Evolutionary conservation across 192 early-diverging fungal species (phyloP).

Genomic region (Linnemannia elongata): DNA sequence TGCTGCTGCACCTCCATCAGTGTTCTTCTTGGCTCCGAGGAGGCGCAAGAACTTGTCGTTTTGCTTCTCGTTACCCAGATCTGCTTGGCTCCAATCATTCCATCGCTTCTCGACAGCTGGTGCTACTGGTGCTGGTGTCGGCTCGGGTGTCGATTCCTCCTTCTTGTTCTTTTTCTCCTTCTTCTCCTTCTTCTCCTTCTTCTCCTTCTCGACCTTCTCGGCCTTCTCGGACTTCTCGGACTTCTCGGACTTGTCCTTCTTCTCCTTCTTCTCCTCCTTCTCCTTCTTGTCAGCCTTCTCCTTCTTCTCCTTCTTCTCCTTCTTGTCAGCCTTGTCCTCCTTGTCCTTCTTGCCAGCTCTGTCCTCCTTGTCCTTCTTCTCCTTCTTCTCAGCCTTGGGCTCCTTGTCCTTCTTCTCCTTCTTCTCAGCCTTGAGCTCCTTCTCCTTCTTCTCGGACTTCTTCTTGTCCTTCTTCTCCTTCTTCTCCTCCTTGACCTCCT

Average conservation of each 20-base stretch:
- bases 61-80: constrained; percentile 66
- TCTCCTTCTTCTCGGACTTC: constrained; percentile 41
- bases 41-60: constrained; percentile 76
- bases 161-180: constrained; percentile 29
- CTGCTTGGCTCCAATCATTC: constrained; percentile 76
- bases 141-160: constrained; percentile 19
- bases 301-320: constrained; percentile 25
- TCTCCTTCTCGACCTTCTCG: constrained; percentile 27
- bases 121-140: constrained; percentile 6
- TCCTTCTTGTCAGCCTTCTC: constrained; percentile 41
- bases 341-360: constrained; percentile 12
- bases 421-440: constrained; percentile 15
- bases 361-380: not conserved
- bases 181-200: constrained; percentile 25
- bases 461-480: constrained; percentile 41
- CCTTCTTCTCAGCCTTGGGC: not conserved
- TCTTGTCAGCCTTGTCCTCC: constrained; percentile 29
- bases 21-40: constrained; percentile 67
- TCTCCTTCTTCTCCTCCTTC: constrained; percentile 39
- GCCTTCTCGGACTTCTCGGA: constrained; percentile 32
- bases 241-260: constrained; percentile 51
- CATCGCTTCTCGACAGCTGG: constrained; percentile 54
- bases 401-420: constrained; percentile 17
- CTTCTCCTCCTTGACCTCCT: not conserved
- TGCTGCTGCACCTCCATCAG: not conserved